Evolutionary conservation across 495 filamentous ascomycete species (phyloP).

Genomic region (Neurospora sp.): DNA sequence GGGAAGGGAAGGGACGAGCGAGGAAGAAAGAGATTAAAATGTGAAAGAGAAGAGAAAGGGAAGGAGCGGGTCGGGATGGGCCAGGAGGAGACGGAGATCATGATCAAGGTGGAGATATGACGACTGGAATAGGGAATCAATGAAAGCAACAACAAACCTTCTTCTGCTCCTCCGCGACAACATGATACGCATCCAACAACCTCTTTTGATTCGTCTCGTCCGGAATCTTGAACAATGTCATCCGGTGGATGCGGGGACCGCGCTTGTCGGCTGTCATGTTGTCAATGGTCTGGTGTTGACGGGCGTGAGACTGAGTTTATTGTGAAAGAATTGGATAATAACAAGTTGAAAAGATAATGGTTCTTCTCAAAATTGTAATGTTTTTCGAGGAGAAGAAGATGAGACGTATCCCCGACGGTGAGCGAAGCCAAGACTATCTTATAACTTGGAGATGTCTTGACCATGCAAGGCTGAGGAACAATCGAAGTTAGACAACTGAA

Average conservation of each 20-base stretch:
- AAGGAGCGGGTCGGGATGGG: not conserved
- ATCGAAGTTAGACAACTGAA: not conserved
- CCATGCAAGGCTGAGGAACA: not conserved
- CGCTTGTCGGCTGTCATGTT: not conserved
- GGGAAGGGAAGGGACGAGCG: not conserved
- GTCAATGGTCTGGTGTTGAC: not conserved
- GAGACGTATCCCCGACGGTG: not conserved
- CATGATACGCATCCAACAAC: slow-evolving; percentile 22
- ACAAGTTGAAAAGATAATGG: not conserved
- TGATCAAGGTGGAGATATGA: not conserved
- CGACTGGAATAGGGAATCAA: not conserved
- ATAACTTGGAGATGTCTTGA: not conserved
- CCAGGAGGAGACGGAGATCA: not conserved
- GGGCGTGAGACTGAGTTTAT: not conserved
- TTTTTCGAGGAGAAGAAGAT: not conserved
- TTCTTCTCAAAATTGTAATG: not conserved
- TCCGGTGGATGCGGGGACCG: slow-evolving; percentile 16
- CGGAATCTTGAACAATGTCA: slow-evolving; percentile 32
- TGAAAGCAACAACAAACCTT: slow-evolving; percentile 16
- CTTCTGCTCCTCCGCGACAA: slow-evolving; percentile 10
- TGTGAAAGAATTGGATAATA: not conserved
- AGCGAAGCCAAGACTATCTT: not conserved
- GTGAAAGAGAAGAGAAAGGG: not conserved
- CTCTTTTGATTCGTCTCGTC: slow-evolving; percentile 17
- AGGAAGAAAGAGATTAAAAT: not conserved